Percentiles rank a stretch among this genome's conserved stretches.
phyloP scores from a whole-genome alignment of 495 filamentous ascomycete species.

The Pyrenula aspistea region DNA sequence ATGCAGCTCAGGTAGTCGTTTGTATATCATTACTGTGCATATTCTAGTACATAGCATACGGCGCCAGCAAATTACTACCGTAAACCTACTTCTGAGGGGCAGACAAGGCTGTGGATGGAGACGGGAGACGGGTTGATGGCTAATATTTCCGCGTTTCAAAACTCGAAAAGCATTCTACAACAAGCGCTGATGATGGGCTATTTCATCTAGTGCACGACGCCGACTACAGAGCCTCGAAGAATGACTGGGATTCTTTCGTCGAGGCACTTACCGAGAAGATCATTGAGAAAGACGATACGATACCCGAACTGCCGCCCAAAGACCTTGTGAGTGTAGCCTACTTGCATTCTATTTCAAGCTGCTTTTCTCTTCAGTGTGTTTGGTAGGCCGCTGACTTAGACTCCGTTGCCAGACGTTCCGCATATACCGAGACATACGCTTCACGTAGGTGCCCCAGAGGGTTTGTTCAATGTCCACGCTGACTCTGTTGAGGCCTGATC shows the following conservation, averaged over 20 bases:
- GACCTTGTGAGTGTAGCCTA: constrained; percentile 52
- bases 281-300: constrained; percentile 56
- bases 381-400: too few relatives aligned
- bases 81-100: too few relatives aligned
- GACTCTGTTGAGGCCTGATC: constrained; percentile 41
- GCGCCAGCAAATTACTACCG: too few relatives aligned
- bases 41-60: too few relatives aligned
- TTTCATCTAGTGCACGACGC: constrained; percentile 59
- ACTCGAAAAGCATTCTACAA: too few relatives aligned
- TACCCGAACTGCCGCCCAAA: constrained; percentile 72
- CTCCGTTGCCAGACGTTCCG: constrained; percentile 48
- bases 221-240: constrained; percentile 62
- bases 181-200: too few relatives aligned
- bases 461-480: not conserved
- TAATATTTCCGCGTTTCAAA: too few relatives aligned
- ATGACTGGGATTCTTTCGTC: constrained; percentile 68
- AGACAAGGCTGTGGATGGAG: too few relatives aligned
- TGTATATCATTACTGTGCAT: too few relatives aligned
- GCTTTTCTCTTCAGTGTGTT: not conserved
- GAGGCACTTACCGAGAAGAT: constrained; percentile 58
- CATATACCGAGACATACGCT: constrained; percentile 73
- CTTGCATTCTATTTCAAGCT: too few relatives aligned
- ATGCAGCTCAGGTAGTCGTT: too few relatives aligned
- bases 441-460: constrained; percentile 13
- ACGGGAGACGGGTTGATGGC: too few relatives aligned